A percentile compares a stretch with the other conserved stretches of the same genome.
Conservation (phyloP, 768 basidiomycete species). For the Podaxis sp. region DNA sequence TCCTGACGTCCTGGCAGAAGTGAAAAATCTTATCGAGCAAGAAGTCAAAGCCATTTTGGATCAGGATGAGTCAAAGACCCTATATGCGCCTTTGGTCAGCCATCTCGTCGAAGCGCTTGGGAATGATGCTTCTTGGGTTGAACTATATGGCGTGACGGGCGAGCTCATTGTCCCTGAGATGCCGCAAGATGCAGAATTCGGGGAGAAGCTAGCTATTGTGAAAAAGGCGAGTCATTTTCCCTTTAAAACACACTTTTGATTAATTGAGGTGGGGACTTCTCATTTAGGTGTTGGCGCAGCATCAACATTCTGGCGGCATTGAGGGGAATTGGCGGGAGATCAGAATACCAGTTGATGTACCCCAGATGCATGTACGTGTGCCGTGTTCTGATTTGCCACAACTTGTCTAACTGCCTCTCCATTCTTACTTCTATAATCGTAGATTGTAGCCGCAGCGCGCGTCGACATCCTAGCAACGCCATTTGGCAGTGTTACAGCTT, state of each 20-base stretch:
- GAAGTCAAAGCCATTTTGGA: conserved; percentile 43
- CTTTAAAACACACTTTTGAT: background rate
- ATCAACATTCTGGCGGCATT: conserved; percentile 39
- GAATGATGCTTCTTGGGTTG: conserved; percentile 64
- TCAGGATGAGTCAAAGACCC: conserved; percentile 32
- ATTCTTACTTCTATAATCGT: conserved; percentile 13
- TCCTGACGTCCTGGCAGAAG: conserved; percentile 46
- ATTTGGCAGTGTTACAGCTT: conserved; percentile 31
- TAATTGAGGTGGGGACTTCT: background rate
- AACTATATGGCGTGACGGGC: conserved; percentile 68
- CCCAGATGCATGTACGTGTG: conserved; percentile 69
- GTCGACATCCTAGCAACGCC: conserved; percentile 49
- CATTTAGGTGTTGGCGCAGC: conserved; percentile 40
- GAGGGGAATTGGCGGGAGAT: conserved; percentile 69
- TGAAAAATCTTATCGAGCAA: conserved; percentile 58
- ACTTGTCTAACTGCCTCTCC: conserved; percentile 15
- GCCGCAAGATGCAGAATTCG: conserved; percentile 28
- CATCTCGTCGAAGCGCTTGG: conserved; percentile 61
- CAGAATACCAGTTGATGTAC: conserved; percentile 83
- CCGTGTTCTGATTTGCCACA: background rate
- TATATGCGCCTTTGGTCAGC: conserved; percentile 45
- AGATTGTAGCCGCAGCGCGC: conserved; percentile 69
- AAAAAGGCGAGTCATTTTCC: conserved; percentile 28
- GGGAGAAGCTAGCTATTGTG: conserved; percentile 29
- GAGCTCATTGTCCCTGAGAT: conserved; percentile 59